Percentiles rank a stretch among this genome's conserved stretches.
These are phyloP conservation scores for Conoideocrella luteorostrata DNA, from an alignment of 2,329 filamentous ascomycete genomes.

Conservation along the genomic window DNA sequence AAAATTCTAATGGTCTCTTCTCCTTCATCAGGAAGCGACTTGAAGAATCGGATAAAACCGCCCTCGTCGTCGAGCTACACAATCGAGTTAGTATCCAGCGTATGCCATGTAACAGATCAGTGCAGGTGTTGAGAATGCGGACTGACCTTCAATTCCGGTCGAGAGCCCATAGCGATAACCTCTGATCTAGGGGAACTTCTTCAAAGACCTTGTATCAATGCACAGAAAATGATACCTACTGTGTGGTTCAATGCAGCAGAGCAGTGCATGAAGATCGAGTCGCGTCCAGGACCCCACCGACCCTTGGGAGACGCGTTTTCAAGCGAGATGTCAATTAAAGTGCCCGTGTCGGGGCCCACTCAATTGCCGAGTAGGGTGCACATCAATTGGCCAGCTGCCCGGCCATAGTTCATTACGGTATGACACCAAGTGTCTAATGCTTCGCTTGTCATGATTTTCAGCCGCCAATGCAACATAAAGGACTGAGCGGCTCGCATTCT, in stretches of 20 bases:
- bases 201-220: not conserved
- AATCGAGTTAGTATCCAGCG: not conserved
- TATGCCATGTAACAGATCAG: not conserved
- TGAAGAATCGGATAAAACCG: slow-evolving; percentile 95
- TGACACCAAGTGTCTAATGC: too few relatives aligned
- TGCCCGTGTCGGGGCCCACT: slow-evolving; percentile 10
- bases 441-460: too few relatives aligned
- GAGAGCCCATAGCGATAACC: slow-evolving; percentile 55
- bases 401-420: too few relatives aligned
- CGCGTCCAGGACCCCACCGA: slow-evolving; percentile 7
- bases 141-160: slow-evolving; percentile 63
- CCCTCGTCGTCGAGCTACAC: slow-evolving; percentile 85
- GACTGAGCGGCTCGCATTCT: too few relatives aligned
- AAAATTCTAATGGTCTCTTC: slow-evolving; percentile 82
- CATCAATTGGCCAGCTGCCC: not conserved
- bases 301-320: slow-evolving; percentile 16
- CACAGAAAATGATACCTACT: too few relatives aligned
- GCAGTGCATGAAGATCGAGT: not conserved
- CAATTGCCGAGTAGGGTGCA: not conserved
- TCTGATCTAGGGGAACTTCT: not conserved
- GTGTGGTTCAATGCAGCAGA: not conserved
- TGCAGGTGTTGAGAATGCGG: not conserved
- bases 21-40: slow-evolving; percentile 66
- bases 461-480: too few relatives aligned
- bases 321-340: slow-evolving; percentile 13